A percentile compares a stretch with the other conserved stretches of the same genome.
Evolutionary conservation across 352 stramenopile species (phyloP).

Genomic region (Stramenopiles sp.): DNA sequence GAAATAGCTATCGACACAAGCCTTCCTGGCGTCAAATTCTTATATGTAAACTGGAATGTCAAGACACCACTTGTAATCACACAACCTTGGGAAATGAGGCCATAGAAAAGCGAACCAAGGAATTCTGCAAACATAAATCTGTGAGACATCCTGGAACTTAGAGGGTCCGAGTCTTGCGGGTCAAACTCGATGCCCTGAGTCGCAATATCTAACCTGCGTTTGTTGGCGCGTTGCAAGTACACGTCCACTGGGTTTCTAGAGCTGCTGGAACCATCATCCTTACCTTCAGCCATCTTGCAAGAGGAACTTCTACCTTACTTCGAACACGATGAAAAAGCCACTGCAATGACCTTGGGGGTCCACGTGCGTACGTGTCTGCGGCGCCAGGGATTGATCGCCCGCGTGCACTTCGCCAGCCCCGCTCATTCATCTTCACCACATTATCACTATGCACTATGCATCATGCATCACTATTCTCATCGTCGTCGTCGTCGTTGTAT

Average conservation of each 20-base stretch:
- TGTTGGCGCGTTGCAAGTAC: not conserved
- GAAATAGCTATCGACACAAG: not conserved
- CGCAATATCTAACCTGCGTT: not conserved
- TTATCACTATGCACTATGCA: no score
- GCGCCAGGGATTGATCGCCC: no score
- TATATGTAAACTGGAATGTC: conserved; percentile 9
- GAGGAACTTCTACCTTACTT: no score
- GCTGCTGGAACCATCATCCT: not conserved
- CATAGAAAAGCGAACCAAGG: not conserved
- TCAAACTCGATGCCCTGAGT: not conserved
- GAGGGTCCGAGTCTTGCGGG: conserved; percentile 1
- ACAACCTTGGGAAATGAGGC: conserved; percentile 5
- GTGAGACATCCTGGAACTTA: conserved; percentile 1
- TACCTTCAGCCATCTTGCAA: not conserved
- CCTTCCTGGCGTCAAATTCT: not conserved
- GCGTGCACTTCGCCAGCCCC: no score
- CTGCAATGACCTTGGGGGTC: no score
- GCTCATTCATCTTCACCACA: no score
- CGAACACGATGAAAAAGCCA: no score
- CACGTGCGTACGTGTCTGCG: no score
- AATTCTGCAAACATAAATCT: conserved; percentile 12
- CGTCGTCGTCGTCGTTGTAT: no score
- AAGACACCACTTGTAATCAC: conserved; percentile 9
- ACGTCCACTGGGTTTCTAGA: not conserved
- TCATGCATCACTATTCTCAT: no score